phyloP scores from a whole-genome alignment of 345 rosid species.

The Mallotus nudiflorus region DNA sequence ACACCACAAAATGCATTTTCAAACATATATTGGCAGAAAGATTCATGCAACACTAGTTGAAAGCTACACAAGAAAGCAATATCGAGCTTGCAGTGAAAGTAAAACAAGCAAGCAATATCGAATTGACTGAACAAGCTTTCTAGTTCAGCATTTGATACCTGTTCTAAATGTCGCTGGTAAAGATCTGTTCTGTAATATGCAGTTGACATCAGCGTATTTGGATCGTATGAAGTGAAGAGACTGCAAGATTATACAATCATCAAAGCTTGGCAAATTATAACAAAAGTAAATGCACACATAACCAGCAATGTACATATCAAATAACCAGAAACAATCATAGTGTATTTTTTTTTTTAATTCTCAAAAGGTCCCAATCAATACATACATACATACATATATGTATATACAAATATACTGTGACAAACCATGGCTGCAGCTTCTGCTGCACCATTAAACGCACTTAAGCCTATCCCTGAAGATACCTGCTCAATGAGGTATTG shows the following conservation, averaged over 20 bases:
- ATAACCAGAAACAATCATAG: neutral
- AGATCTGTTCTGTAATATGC: conserved; percentile 83
- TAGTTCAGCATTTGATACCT: conserved; percentile 42
- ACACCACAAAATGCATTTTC: neutral
- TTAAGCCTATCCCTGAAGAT: neutral
- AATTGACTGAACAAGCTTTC: neutral
- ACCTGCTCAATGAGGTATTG: conserved; percentile 94
- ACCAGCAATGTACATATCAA: too few relatives aligned
- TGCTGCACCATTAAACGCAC: neutral
- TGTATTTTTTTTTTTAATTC: neutral
- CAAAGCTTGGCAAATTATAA: too few relatives aligned
- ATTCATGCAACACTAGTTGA: neutral
- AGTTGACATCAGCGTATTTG: conserved; percentile 74
- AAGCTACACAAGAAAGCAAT: neutral
- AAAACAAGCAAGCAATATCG: neutral
- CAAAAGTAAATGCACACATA: too few relatives aligned
- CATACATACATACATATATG: too few relatives aligned
- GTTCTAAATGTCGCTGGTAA: conserved; percentile 52
- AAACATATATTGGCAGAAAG: neutral
- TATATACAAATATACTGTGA: neutral
- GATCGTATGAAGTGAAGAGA: conserved; percentile 79
- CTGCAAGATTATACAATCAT: conserved; percentile 58
- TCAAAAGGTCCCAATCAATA: too few relatives aligned
- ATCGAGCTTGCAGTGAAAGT: neutral
- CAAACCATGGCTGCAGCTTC: neutral